Evolutionary conservation across 1,139 yeast species (phyloP).

Genomic region (Blastobotrys serpentis): DNA sequence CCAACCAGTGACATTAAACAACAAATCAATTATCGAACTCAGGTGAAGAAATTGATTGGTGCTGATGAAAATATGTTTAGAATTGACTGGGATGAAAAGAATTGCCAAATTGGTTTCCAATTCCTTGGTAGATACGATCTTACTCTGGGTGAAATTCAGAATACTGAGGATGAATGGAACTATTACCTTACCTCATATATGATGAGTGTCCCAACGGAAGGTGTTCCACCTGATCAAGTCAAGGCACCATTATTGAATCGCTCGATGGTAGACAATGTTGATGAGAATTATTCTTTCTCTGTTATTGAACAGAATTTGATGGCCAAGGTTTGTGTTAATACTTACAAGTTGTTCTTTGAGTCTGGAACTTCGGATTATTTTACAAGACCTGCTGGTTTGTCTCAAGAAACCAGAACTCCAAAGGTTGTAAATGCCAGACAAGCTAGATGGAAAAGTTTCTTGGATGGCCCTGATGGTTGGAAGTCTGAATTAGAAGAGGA

Average conservation of each 20-base stretch:
- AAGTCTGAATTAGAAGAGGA: conserved; percentile 33
- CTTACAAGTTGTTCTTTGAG: conserved; percentile 80
- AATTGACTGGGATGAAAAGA: conserved; percentile 62
- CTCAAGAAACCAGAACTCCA: conserved; percentile 22
- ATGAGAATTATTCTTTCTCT: conserved; percentile 48
- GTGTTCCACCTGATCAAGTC: conserved; percentile 61
- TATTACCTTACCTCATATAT: conserved; percentile 89
- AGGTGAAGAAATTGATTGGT: conserved; percentile 77
- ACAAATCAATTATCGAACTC: conserved; percentile 87
- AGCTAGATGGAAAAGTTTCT: conserved; percentile 27
- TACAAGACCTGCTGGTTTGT: conserved; percentile 38
- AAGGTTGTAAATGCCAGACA: conserved; percentile 24
- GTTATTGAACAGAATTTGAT: conserved; percentile 68
- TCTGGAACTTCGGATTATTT: conserved; percentile 81
- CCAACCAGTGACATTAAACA: conserved; percentile 64
- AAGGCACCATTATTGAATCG: conserved; percentile 37
- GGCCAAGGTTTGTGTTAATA: conserved; percentile 75
- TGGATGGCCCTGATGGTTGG: conserved; percentile 41
- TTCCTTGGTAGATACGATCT: conserved; percentile 84
- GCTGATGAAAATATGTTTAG: conserved; percentile 91
- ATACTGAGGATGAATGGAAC: conserved; percentile 81
- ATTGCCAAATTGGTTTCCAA: conserved; percentile 64
- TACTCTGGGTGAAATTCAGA: conserved; percentile 74
- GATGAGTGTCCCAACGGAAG: conserved; percentile 96
- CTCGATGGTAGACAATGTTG: conserved; percentile 51